Conservation (phyloP, 1,139 yeast species). For the Chernovozyma aurita region DNA sequence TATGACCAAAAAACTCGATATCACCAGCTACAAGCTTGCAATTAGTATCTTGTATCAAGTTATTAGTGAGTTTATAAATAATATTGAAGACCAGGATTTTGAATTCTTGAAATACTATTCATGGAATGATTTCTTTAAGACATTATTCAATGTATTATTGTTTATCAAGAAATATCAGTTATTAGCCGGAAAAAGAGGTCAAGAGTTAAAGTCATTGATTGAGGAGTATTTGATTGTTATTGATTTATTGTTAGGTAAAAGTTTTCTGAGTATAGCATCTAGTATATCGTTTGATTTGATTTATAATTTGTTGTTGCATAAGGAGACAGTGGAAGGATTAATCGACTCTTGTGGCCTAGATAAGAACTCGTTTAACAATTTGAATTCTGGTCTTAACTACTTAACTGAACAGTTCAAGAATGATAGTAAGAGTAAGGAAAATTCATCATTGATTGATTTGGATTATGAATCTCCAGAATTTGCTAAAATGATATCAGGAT, state of each 20-base stretch:
- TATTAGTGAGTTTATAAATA: constrained; percentile 9
- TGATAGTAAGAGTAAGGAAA: constrained; percentile 11
- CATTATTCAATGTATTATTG: constrained; percentile 21
- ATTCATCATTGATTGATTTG: constrained; percentile 11
- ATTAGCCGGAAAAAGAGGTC: constrained; percentile 8
- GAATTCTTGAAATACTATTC: constrained; percentile 15
- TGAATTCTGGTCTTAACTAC: constrained; percentile 18
- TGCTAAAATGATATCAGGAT: constrained; percentile 17
- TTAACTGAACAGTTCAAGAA: constrained; percentile 14
- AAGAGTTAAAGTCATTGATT: constrained; percentile 15
- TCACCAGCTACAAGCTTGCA: constrained; percentile 26
- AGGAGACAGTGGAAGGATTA: constrained; percentile 20
- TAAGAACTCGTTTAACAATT: constrained; percentile 5
- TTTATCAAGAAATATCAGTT: constrained; percentile 22
- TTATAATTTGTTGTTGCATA: constrained; percentile 29
- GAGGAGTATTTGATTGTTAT: constrained; percentile 26
- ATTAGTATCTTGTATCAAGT: constrained; percentile 22
- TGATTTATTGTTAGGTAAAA: constrained; percentile 15
- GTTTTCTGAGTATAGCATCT: constrained; percentile 11
- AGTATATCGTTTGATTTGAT: constrained; percentile 21
- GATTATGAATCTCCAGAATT: constrained; percentile 33
- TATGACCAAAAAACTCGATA: constrained; percentile 30
- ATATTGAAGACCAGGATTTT: constrained; percentile 1
- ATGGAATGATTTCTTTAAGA: constrained; percentile 28
- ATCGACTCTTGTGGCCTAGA: constrained; percentile 11